These are phyloP conservation scores for Boletus rufocinnamomeus DNA, from an alignment of 768 basidiomycete genomes.

Conservation along the genomic window DNA sequence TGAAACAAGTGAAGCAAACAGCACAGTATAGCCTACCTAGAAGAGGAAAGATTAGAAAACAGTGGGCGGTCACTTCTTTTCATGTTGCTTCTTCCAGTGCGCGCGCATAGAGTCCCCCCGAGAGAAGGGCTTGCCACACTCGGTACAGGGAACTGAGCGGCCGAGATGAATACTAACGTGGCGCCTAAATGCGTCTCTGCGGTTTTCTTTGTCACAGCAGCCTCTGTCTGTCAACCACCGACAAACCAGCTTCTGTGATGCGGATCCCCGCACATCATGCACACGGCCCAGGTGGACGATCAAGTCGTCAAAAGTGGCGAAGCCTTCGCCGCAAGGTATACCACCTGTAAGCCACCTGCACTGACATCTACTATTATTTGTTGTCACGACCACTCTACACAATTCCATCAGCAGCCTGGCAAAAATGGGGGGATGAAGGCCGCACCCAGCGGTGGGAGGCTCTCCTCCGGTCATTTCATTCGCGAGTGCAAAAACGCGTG, in stretches of 20 bases:
- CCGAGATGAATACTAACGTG: slow-evolving; percentile 10
- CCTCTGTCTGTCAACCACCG: neutral
- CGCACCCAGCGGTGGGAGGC: neutral
- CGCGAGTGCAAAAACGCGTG: neutral
- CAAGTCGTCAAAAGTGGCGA: slow-evolving; percentile 2
- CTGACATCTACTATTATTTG: neutral
- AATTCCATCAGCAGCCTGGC: neutral
- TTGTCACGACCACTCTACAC: neutral
- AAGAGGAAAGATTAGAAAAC: neutral
- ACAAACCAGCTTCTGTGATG: neutral
- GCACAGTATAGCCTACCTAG: neutral
- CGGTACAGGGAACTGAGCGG: neutral
- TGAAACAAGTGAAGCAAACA: neutral
- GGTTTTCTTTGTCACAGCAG: neutral
- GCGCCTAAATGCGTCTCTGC: slow-evolving; percentile 4
- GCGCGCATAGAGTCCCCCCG: slow-evolving; percentile 4
- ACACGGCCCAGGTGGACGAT: neutral
- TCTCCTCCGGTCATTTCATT: neutral
- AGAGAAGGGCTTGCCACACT: slow-evolving; percentile 7
- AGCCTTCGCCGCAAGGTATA: neutral
- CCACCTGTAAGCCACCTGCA: slow-evolving; percentile 9
- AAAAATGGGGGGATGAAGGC: neutral
- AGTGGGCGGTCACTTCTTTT: neutral
- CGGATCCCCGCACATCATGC: slow-evolving; percentile 9
- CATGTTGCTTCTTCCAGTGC: slow-evolving; percentile 6